phyloP scores from a whole-genome alignment of 1,139 yeast genomes.

The Blastobotrys capitulatus region DNA sequence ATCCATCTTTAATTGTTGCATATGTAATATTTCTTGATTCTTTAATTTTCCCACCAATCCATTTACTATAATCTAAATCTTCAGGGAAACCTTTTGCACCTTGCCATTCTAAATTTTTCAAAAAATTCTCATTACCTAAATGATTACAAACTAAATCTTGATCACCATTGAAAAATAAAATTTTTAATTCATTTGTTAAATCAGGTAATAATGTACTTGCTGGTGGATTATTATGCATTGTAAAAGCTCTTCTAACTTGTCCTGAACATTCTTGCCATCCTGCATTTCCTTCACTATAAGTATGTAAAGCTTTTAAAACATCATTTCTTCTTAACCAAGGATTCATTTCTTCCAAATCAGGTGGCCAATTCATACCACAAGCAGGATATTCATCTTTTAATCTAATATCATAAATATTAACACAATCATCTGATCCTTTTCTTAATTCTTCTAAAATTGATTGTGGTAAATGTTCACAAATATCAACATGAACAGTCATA shows the following conservation, averaged over 20 bases:
- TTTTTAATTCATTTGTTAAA: constrained; percentile 50
- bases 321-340: constrained; percentile 53
- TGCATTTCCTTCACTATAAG: constrained; percentile 28
- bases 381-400: constrained; percentile 69
- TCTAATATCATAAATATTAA: constrained; percentile 78
- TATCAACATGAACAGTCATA: constrained; percentile 25
- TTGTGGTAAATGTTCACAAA: constrained; percentile 29
- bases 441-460: constrained; percentile 15
- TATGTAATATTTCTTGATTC: constrained; percentile 67
- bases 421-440: constrained; percentile 40
- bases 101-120: constrained; percentile 61
- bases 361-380: constrained; percentile 97
- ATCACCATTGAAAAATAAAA: constrained; percentile 80
- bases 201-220: constrained; percentile 61
- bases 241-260: constrained; percentile 49
- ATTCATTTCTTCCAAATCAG: constrained; percentile 52
- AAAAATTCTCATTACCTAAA: constrained; percentile 64
- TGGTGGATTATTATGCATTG: constrained; percentile 51
- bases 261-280: constrained; percentile 76
- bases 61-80: constrained; percentile 10
- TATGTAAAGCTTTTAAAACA: constrained; percentile 52
- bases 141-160: constrained; percentile 86
- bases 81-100: constrained; percentile 48
- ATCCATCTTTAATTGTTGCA: constrained; percentile 64
- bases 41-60: constrained; percentile 23